These are phyloP conservation scores for Neonectria faginata DNA, from an alignment of 2,329 filamentous ascomycete genomes.

Conservation along the genomic window DNA sequence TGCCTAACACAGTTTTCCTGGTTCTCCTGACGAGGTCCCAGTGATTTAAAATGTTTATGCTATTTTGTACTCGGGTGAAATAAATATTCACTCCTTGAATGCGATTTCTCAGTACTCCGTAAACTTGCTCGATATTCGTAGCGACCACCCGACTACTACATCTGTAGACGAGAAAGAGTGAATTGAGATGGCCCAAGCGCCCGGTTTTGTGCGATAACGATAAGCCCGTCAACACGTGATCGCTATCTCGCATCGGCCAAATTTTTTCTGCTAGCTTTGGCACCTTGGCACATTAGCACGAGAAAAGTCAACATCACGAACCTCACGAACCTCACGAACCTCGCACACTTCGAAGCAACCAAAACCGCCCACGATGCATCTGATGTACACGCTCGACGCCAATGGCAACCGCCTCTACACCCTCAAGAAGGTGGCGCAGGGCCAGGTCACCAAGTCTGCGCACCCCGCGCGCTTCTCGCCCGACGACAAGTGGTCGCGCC, in stretches of 20 bases:
- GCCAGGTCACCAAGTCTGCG: slow-evolving; percentile 92
- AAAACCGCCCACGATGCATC: slow-evolving; percentile 61
- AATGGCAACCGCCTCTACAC: slow-evolving; percentile 93
- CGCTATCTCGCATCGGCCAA: slow-evolving; percentile 12
- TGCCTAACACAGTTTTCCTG: not conserved
- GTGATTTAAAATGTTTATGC: not conserved
- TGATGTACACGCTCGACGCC: slow-evolving; percentile 85
- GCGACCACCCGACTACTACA: no score
- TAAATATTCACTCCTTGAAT: not conserved
- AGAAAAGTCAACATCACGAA: slow-evolving; percentile 29
- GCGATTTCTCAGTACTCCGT: not conserved
- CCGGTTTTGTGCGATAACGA: slow-evolving; percentile 23
- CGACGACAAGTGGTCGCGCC: slow-evolving; percentile 98
- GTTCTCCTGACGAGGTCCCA: not conserved
- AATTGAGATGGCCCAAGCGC: slow-evolving; percentile 1
- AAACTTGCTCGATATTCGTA: not conserved
- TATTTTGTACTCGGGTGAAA: not conserved
- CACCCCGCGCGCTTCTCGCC: slow-evolving; percentile 97
- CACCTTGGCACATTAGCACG: no score
- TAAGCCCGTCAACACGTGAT: slow-evolving; percentile 25
- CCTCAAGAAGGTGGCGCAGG: slow-evolving; percentile 86
- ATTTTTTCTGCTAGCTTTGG: slow-evolving; percentile 30
- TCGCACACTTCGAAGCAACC: not conserved
- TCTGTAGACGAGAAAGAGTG: not conserved
- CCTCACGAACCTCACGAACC: slow-evolving; percentile 6